A percentile compares a stretch with the other conserved stretches of the same genome.
Evolutionary conservation across 495 filamentous ascomycete genomes (phyloP).

Genomic region (Neurospora discreta): DNA sequence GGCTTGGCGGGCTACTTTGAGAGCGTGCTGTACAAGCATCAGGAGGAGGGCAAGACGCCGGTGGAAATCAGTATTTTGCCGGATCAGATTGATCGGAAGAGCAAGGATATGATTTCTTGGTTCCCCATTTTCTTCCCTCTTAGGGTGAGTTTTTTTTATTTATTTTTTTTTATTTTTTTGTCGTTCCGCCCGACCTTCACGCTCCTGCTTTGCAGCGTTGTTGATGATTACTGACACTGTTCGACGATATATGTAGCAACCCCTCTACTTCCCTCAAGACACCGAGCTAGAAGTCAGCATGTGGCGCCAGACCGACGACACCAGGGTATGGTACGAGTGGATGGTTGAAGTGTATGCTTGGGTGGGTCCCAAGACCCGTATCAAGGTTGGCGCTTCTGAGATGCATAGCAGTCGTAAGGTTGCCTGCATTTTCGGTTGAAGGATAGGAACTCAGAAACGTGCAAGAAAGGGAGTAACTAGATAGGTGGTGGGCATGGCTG

Average conservation of each 20-base stretch:
- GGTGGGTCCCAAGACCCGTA: constrained; percentile 47
- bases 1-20: constrained; percentile 95
- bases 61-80: constrained; percentile 90
- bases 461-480: neutral
- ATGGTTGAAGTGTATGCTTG: constrained; percentile 71
- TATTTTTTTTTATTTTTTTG: constrained; percentile 29
- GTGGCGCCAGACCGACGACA: constrained; percentile 88
- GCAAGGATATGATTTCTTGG: constrained; percentile 93
- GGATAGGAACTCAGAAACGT: neutral
- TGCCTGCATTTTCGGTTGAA: constrained; percentile 56
- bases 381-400: constrained; percentile 71
- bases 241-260: constrained; percentile 45
- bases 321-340: constrained; percentile 99
- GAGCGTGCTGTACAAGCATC: constrained; percentile 61
- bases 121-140: constrained; percentile 97
- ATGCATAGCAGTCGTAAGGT: constrained; percentile 82
- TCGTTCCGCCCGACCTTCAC: no score
- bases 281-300: constrained; percentile 82
- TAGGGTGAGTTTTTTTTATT: constrained; percentile 50
- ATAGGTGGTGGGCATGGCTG: neutral
- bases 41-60: constrained; percentile 25
- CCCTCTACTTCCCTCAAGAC: constrained; percentile 76
- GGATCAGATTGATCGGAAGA: constrained; percentile 83
- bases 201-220: neutral
- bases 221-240: constrained; percentile 4